These are phyloP conservation scores for Cyberlindnera americana DNA, from an alignment of 805 yeast genomes.

Conservation along the genomic window DNA sequence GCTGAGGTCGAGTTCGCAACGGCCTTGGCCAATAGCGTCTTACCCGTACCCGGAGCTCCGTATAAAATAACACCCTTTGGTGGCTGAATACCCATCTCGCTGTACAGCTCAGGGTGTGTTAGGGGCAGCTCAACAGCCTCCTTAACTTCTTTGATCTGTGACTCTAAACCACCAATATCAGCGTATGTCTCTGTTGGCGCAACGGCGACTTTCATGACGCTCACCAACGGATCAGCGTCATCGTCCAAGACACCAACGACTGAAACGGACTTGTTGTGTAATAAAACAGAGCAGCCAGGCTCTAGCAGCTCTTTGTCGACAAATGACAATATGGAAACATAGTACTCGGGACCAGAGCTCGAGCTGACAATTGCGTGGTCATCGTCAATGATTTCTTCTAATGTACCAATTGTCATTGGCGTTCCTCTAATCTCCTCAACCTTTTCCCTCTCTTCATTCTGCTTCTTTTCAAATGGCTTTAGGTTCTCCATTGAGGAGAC, in stretches of 20 bases:
- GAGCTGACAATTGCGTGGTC: constrained; percentile 98
- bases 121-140: constrained; percentile 91
- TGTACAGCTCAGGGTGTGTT: constrained; percentile 94
- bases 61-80: constrained; percentile 97
- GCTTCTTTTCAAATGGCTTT: constrained; percentile 95
- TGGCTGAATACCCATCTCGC: constrained; percentile 98
- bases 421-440: constrained; percentile 94
- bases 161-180: constrained; percentile 94
- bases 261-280: constrained; percentile 94
- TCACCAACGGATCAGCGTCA: constrained; percentile 97
- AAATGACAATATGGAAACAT: constrained; percentile 91
- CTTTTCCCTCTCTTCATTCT: constrained; percentile 92
- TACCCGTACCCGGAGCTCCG: constrained; percentile 99
- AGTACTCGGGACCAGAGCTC: constrained; percentile 95
- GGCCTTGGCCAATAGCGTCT: constrained; percentile 92
- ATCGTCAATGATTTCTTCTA: constrained; percentile 96
- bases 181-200: constrained; percentile 96
- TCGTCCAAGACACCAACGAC: constrained; percentile 98
- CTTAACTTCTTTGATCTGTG: constrained; percentile 95
- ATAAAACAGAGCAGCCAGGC: constrained; percentile 93
- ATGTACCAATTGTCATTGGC: constrained; percentile 93
- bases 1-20: constrained; percentile 98
- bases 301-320: constrained; percentile 95
- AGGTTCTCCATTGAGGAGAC: constrained; percentile 91
- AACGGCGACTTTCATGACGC: constrained; percentile 96